phyloP scores from a whole-genome alignment of 2,329 filamentous ascomycete genomes.

The Talaromyces pinophilus region DNA sequence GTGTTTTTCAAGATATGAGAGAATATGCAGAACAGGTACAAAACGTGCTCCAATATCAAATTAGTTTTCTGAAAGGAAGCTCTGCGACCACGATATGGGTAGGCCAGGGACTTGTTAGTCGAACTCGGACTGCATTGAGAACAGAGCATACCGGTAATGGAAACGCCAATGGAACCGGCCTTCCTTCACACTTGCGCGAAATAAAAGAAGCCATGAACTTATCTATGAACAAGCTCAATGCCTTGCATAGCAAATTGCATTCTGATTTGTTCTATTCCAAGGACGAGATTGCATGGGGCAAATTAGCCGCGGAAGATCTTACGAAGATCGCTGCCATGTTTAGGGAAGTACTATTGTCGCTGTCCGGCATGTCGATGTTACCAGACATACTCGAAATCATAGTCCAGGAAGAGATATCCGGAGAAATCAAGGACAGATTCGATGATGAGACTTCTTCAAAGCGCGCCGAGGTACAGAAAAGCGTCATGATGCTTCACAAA shows the following conservation, averaged over 20 bases:
- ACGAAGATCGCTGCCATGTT: neutral
- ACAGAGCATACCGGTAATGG: constrained; percentile 58
- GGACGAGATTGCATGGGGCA: constrained; percentile 70
- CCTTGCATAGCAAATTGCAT: constrained; percentile 66
- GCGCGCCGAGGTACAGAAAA: neutral
- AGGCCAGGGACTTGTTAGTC: neutral
- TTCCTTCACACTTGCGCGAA: constrained; percentile 31
- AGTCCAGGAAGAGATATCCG: neutral
- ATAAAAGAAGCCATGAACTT: constrained; percentile 40
- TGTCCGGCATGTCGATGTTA: constrained; percentile 3
- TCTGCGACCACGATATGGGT: neutral
- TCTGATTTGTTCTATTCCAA: constrained; percentile 71
- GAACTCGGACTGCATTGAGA: neutral
- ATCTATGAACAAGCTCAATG: constrained; percentile 54
- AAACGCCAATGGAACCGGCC: constrained; percentile 27
- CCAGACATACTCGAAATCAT: neutral
- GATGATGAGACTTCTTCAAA: neutral
- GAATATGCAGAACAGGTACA: constrained; percentile 60
- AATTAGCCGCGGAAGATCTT: constrained; percentile 66
- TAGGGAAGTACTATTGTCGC: neutral
- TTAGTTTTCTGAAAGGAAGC: constrained; percentile 42
- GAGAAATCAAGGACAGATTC: neutral
- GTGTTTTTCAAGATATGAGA: constrained; percentile 64
- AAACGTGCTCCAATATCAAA: constrained; percentile 61
- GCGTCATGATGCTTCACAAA: neutral